Conservation (phyloP, 768 basidiomycete genomes). For the Flagelloscypha sp. region DNA sequence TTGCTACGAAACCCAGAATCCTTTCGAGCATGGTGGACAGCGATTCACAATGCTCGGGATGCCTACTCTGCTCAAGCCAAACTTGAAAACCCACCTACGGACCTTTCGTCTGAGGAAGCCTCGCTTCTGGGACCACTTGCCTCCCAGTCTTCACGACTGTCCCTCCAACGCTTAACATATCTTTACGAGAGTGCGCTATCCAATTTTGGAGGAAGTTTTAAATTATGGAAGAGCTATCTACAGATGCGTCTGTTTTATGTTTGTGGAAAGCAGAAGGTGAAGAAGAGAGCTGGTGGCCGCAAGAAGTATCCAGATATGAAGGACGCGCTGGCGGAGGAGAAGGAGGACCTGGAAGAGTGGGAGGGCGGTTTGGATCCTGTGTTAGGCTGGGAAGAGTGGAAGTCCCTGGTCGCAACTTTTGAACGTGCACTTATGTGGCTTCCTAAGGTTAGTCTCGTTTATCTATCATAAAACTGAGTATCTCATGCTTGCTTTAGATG, state of each 20-base stretch:
- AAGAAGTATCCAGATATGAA: constrained; percentile 91
- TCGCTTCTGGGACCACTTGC: constrained; percentile 74
- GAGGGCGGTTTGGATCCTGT: constrained; percentile 78
- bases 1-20: constrained; percentile 84
- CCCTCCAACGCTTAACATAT: constrained; percentile 78
- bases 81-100: constrained; percentile 36
- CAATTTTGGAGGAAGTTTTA: constrained; percentile 86
- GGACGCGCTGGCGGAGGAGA: constrained; percentile 81
- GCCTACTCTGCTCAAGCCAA: constrained; percentile 49
- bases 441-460: constrained; percentile 56
- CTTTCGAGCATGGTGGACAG: constrained; percentile 89
- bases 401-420: constrained; percentile 73
- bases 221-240: constrained; percentile 93
- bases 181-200: constrained; percentile 90
- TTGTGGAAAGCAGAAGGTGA: constrained; percentile 62
- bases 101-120: constrained; percentile 41
- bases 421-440: constrained; percentile 95
- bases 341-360: constrained; percentile 77
- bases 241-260: constrained; percentile 79
- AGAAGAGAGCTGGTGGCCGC: constrained; percentile 76
- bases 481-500: constrained; percentile 41
- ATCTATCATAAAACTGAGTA: constrained; percentile 3
- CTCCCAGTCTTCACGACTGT: constrained; percentile 60
- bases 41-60: constrained; percentile 71
- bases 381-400: constrained; percentile 98